Evolutionary conservation across 2,329 filamentous ascomycete species (phyloP), one percentile per base, ranked within the genome.

Genomic region (Stemphylium vesicarium): DNA sequence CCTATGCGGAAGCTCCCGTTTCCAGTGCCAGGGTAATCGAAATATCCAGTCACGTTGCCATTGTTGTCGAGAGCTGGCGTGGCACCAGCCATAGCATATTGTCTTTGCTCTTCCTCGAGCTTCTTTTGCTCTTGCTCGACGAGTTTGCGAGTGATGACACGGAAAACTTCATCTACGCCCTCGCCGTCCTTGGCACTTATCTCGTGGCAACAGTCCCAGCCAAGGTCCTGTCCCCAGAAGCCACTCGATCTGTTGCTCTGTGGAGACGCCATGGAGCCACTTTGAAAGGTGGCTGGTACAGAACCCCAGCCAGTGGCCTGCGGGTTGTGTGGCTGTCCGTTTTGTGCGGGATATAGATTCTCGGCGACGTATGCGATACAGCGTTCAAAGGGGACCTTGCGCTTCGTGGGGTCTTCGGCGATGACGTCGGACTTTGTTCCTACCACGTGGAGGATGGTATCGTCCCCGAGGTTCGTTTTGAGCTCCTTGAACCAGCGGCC

Each of bases 161-260:
- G 85, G 68, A 98, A 98, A 0, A 99, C 92, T 77, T 98, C 95
- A 66, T 98, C 95, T 15, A 99, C 93, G 15, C 94, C 94, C 80
- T 97, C 93, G 52, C 93, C 93, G 69, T 89, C 92, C 80, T 96
- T 94, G 42, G 94, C 93, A 65, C 88, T 93, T 71, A 99, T 94
- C 79, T 99, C 95, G 76, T 98, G 95, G 75, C 94, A 98, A 60
- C 92, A 96, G 70, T 97, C 93, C 93, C 94, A 98, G 47, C 93
- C 92, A 5, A 92, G 87, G 71, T 97, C 93, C 74, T 95, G 91
- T 18, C 89, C 92, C 93, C 93, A 97, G 77, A 92, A 91, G 1
- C 89, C 89, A 33, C 85, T 89, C 68, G 85, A 89, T 29, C 79
- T 73, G 63, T 82, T 79, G 68, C 79, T 78, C 60, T 79, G 75